Base-by-base conservation (phyloP, 2,329 filamentous ascomycete genomes). In the Zymoseptoria ardabiliae region DNA sequence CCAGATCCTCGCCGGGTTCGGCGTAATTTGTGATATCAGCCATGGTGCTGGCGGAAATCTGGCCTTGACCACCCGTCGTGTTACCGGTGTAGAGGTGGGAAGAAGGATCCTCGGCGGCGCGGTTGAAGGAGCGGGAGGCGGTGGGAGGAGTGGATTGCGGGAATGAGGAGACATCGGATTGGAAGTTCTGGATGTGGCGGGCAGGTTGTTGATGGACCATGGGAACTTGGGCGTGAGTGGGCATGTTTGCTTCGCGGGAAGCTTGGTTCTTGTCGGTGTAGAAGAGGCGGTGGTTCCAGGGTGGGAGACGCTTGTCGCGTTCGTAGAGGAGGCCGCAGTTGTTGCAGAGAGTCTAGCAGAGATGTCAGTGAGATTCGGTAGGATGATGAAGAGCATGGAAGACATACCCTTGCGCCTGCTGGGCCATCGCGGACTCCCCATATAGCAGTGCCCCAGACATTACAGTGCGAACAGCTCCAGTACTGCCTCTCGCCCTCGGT, bases 341-440 rank as follows among this genome's bases (percentile, higher is more conserved):
- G 75, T 92, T 89, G 78, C 93, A 97, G 3, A 97, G 84, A 28
- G 90, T 88, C 89, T 92, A 66, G 58, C 55, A 65, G 49, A 11
- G 25, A 23, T 41, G 53, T 64, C 19, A 63, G 58, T 55, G 45
- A 51, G 30, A 17, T 8, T 50, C 23, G 5, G 30, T 7, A 7
- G 13, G 35, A 45, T 45, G 35, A 17, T 5, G 17, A 22, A 5
- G 23, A n/a, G 23, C 17, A 52, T 22, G 1, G 2, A 8, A 6
- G 35, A 76, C 89, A 82, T 78, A 94, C 90, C 75, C 90, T 88
- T 64, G 89, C 83, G 57, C 92, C 93, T 57, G 84, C 80, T 13
- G 94, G 94, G 22, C 94, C 94, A 75, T 97, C 92, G 68, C 94
- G 82, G 2, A 97, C 93, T 54, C 90, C 92, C 94, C 94, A 99